Evolutionary conservation across 2,329 filamentous ascomycete genomes (phyloP).

Genomic region (Xylogone sp.): DNA sequence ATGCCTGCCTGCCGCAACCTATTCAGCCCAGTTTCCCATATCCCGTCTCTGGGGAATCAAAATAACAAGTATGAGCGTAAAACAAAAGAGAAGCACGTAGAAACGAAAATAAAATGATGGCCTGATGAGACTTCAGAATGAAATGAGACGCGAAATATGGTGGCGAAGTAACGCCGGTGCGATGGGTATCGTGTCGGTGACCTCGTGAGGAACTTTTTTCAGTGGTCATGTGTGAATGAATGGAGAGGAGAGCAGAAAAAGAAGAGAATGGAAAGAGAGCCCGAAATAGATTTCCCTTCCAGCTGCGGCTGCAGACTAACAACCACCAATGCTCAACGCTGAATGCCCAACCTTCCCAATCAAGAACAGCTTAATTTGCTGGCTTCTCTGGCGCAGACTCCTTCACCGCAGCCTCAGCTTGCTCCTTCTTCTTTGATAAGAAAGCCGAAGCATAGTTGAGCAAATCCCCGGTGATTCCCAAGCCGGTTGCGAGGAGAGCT

Average conservation of each 20-base stretch:
- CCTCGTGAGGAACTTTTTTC: too few relatives aligned
- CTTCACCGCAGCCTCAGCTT: conserved; percentile 53
- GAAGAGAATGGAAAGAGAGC: too few relatives aligned
- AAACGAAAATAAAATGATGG: too few relatives aligned
- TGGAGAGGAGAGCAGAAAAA: too few relatives aligned
- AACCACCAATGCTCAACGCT: background rate
- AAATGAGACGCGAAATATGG: too few relatives aligned
- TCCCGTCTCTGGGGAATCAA: background rate
- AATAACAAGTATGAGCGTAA: background rate
- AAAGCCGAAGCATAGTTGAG: conserved; percentile 57
- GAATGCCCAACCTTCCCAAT: background rate
- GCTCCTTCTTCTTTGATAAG: conserved; percentile 58
- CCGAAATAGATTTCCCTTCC: too few relatives aligned
- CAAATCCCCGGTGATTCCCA: conserved; percentile 64
- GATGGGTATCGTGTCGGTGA: too few relatives aligned
- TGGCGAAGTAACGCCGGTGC: too few relatives aligned
- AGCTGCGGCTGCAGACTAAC: background rate
- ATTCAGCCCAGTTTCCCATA: background rate
- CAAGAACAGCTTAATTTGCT: conserved; percentile 1
- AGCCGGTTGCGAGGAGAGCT: conserved; percentile 63
- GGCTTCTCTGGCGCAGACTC: conserved; percentile 46
- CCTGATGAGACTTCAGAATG: too few relatives aligned
- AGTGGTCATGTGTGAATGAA: too few relatives aligned
- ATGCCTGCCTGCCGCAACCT: background rate
- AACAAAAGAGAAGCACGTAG: background rate